Percentiles rank a stretch among this genome's conserved stretches.
phyloP scores from a whole-genome alignment of 106 monocot species.

The Acorus calamus region DNA sequence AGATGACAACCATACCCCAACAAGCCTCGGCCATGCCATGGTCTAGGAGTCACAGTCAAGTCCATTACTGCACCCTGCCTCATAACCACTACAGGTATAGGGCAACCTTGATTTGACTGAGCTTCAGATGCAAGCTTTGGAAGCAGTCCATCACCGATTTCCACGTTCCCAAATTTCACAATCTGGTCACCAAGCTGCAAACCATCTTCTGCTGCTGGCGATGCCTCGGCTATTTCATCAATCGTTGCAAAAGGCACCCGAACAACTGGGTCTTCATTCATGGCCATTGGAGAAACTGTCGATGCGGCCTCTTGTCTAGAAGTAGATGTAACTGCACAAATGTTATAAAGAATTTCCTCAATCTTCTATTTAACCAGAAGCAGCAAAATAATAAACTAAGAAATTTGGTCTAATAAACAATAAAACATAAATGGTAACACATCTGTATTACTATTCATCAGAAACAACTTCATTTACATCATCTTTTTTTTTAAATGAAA shows the following conservation, averaged over 20 bases:
- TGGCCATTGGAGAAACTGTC: conserved; percentile 6
- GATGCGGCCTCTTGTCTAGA: background rate
- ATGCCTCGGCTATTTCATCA: conserved; percentile 82
- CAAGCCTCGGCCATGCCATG: conserved; percentile 79
- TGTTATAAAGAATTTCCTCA: too few species aligned
- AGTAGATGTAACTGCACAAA: background rate
- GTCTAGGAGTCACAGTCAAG: conserved; percentile 68
- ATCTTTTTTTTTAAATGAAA: too few species aligned
- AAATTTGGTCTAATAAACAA: too few species aligned
- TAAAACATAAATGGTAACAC: too few species aligned
- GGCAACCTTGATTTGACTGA: conserved; percentile 50
- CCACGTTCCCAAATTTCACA: conserved; percentile 79
- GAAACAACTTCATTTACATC: too few species aligned
- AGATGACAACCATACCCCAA: conserved; percentile 49
- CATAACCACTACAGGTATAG: conserved; percentile 42
- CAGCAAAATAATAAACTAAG: too few species aligned
- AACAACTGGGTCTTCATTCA: conserved; percentile 27
- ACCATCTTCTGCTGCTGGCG: conserved; percentile 85
- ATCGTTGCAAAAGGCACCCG: conserved; percentile 75
- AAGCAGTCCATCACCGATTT: conserved; percentile 55
- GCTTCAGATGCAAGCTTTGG: conserved; percentile 59
- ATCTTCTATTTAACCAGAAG: too few species aligned
- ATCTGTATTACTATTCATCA: too few species aligned
- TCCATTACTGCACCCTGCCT: conserved; percentile 56
- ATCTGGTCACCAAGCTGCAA: conserved; percentile 89